These are phyloP conservation scores for Chlamydomonas sp. DNA, from an alignment of 139 green algal genomes.

Conservation along the genomic window DNA sequence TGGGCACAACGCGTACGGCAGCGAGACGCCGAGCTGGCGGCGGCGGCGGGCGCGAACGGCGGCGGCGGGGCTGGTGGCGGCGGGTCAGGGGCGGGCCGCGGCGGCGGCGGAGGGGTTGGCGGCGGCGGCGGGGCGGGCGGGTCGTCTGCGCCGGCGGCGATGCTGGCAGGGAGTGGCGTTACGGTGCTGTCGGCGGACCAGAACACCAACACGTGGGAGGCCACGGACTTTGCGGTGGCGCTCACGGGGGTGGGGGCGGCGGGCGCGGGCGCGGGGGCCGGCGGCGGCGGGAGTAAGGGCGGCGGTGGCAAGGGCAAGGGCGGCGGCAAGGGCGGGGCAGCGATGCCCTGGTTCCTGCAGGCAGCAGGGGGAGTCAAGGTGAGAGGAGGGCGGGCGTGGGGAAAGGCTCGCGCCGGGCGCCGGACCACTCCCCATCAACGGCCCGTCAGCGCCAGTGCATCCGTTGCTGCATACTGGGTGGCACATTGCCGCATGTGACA, in stretches of 20 bases:
- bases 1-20: conserved; percentile 18
- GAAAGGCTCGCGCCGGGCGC: neutral
- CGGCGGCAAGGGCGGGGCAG: neutral
- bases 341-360: conserved; percentile 30
- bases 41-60: neutral
- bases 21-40: conserved; percentile 1
- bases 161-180: conserved; percentile 20
- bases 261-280: neutral
- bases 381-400: neutral
- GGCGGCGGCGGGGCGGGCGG: neutral
- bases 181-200: conserved; percentile 22
- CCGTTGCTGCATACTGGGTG: too few relatives aligned
- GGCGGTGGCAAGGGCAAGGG: neutral
- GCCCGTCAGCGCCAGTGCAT: too few relatives aligned
- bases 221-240: conserved; percentile 14
- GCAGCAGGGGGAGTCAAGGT: neutral
- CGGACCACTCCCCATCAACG: neutral
- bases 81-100: neutral
- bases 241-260: neutral
- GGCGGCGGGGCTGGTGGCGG: neutral
- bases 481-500: too few relatives aligned
- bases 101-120: neutral
- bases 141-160: neutral
- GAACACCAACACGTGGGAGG: conserved; percentile 38
- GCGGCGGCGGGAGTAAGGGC: neutral